A percentile compares a stretch with the other conserved stretches of the same genome.
Evolutionary conservation across 2,329 filamentous ascomycete genomes (phyloP).

Genomic region (Furcasterigmium sp.): DNA sequence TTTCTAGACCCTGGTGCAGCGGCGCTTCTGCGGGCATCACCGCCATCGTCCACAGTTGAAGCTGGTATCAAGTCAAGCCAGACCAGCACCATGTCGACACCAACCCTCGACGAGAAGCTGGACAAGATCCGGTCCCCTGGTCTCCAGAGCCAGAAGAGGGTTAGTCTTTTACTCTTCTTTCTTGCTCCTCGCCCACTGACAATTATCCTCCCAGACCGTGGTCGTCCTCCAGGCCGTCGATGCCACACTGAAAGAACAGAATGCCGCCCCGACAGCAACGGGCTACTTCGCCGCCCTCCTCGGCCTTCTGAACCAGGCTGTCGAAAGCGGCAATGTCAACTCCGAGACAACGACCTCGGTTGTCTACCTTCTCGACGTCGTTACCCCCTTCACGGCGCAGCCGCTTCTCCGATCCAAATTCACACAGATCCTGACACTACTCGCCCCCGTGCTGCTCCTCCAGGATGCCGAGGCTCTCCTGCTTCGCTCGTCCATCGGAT

Average conservation of each 20-base stretch:
- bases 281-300: slow-evolving; percentile 95
- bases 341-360: slow-evolving; percentile 80
- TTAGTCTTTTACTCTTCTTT: slow-evolving; percentile 35
- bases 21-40: slow-evolving; percentile 3
- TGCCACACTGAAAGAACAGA: slow-evolving; percentile 84
- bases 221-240: slow-evolving; percentile 89
- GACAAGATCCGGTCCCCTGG: slow-evolving; percentile 97
- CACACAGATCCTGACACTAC: slow-evolving; percentile 79
- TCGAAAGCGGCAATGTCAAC: slow-evolving; percentile 64
- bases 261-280: slow-evolving; percentile 76
- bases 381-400: slow-evolving; percentile 79
- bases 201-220: slow-evolving; percentile 54
- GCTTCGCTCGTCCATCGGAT: slow-evolving; percentile 83
- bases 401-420: slow-evolving; percentile 92
- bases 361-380: slow-evolving; percentile 91
- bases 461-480: slow-evolving; percentile 82
- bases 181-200: slow-evolving; percentile 5
- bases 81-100: slow-evolving; percentile 38
- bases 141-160: slow-evolving; percentile 91
- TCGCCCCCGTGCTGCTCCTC: slow-evolving; percentile 78
- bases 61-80: slow-evolving; percentile 8
- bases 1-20: slow-evolving; percentile 4
- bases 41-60: slow-evolving; percentile 8
- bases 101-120: slow-evolving; percentile 76
- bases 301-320: slow-evolving; percentile 75